Conservation (phyloP, 2,329 filamentous ascomycete genomes). For the Botrytis pseudocinerea region DNA sequence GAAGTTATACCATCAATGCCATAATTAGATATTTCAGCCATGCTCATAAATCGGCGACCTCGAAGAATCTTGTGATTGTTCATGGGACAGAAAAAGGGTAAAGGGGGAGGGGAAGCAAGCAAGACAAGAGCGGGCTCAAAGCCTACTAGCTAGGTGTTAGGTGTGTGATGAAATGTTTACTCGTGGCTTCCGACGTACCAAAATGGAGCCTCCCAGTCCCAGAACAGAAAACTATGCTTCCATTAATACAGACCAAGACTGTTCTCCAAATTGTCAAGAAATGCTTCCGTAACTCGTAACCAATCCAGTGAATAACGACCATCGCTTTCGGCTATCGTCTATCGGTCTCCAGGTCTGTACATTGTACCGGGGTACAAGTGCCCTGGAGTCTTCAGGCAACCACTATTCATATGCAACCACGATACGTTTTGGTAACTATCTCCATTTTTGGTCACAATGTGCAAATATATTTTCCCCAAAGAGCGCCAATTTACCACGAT, state of each 20-base stretch:
- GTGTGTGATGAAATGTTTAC: conserved; percentile 6
- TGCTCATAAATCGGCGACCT: conserved; percentile 17
- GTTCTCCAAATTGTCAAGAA: neutral
- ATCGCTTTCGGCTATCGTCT: neutral
- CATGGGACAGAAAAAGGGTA: neutral
- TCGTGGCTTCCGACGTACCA: conserved; percentile 8
- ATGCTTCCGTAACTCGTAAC: conserved; percentile 13
- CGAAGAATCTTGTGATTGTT: conserved; percentile 10
- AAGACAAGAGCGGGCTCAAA: conserved; percentile 2
- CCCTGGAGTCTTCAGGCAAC: conserved; percentile 20
- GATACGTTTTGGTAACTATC: neutral
- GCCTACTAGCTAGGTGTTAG: neutral
- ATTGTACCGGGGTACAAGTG: neutral
- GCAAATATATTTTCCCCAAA: neutral
- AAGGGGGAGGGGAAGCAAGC: conserved; percentile 5
- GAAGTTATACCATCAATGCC: neutral
- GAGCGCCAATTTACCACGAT: neutral
- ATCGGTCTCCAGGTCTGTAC: neutral
- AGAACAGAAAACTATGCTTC: conserved; percentile 1
- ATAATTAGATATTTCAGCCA: conserved; percentile 18
- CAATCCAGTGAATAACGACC: conserved; percentile 3
- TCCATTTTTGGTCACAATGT: neutral
- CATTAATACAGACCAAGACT: neutral
- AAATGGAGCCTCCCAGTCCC: conserved; percentile 10
- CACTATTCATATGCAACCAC: conserved; percentile 3